Percentiles rank a stretch among this genome's conserved stretches.
phyloP scores from a whole-genome alignment of 2,329 filamentous ascomycete genomes.

The Penicillium digitatum region DNA sequence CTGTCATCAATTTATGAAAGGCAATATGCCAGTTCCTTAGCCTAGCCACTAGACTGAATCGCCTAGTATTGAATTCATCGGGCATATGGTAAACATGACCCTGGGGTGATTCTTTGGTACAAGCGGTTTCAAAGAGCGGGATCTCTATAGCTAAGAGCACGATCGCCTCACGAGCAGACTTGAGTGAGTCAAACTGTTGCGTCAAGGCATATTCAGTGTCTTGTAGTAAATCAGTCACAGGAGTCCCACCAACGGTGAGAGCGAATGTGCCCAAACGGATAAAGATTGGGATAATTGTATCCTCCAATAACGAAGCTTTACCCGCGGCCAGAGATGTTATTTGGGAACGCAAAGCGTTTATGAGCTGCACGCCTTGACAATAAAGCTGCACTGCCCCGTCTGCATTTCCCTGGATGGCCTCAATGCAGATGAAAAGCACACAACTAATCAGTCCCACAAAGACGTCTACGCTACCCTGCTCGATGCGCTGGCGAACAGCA shows the following conservation, averaged over 20 bases:
- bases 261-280: slow-evolving; percentile 26
- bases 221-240: slow-evolving; percentile 11
- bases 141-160: slow-evolving; percentile 23
- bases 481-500: slow-evolving; percentile 24
- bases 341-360: slow-evolving; percentile 19
- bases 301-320: slow-evolving; percentile 18
- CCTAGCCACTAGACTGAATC: slow-evolving; percentile 12
- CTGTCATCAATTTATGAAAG: slow-evolving; percentile 19
- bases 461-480: slow-evolving; percentile 21
- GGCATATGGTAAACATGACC: slow-evolving; percentile 10
- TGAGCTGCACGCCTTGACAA: slow-evolving; percentile 28
- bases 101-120: slow-evolving; percentile 15
- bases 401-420: slow-evolving; percentile 25
- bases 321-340: slow-evolving; percentile 3
- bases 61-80: slow-evolving; percentile 13
- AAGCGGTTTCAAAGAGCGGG: slow-evolving; percentile 22
- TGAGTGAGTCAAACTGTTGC: slow-evolving; percentile 20
- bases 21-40: slow-evolving; percentile 24
- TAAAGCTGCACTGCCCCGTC: slow-evolving; percentile 30
- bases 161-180: slow-evolving; percentile 27
- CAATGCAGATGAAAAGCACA: slow-evolving; percentile 35
- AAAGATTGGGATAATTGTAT: slow-evolving; percentile 30
- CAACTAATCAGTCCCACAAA: slow-evolving; percentile 33
- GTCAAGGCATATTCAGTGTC: slow-evolving; percentile 9
- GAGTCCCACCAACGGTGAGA: slow-evolving; percentile 11